Evolutionary conservation across 768 basidiomycete species (phyloP).

Genomic region (Boletus coccyginus): DNA sequence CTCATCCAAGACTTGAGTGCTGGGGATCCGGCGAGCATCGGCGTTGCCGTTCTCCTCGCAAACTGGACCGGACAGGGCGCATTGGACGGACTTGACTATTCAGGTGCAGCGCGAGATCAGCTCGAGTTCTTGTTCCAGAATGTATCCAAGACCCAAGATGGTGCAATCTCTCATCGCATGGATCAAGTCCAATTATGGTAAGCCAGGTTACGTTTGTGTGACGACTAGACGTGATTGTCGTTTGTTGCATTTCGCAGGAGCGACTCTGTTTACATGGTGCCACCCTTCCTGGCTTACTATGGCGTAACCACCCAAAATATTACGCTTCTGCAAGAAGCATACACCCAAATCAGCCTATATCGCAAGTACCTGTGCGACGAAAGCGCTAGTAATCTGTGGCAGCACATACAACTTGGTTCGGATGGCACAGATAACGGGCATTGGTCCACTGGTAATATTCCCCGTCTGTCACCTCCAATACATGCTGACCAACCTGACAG

Average conservation of each 20-base stretch:
- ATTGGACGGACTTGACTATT: slow-evolving; percentile 51
- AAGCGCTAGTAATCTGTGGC: slow-evolving; percentile 59
- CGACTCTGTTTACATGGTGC: slow-evolving; percentile 83
- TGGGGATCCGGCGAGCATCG: slow-evolving; percentile 78
- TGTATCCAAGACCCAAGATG: slow-evolving; percentile 64
- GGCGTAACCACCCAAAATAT: slow-evolving; percentile 59
- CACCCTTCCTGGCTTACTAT: slow-evolving; percentile 85
- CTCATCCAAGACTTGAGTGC: slow-evolving; percentile 60
- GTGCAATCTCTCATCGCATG: slow-evolving; percentile 78
- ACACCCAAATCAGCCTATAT: slow-evolving; percentile 72
- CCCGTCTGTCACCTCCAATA: not conserved
- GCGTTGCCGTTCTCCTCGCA: slow-evolving; percentile 63
- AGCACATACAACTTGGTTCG: slow-evolving; percentile 65
- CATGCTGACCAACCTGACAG: slow-evolving; percentile 33
- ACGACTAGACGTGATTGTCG: not conserved
- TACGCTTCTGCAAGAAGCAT: slow-evolving; percentile 59
- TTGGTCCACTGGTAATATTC: slow-evolving; percentile 68
- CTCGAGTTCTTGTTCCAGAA: slow-evolving; percentile 55
- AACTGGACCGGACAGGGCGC: slow-evolving; percentile 45
- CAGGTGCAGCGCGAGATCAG: slow-evolving; percentile 62
- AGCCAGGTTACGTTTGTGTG: not conserved
- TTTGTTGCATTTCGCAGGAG: slow-evolving; percentile 43
- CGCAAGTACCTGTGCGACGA: slow-evolving; percentile 59
- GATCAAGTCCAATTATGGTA: slow-evolving; percentile 73
- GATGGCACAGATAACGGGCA: slow-evolving; percentile 58